Percentiles rank a stretch among this genome's conserved stretches.
Evolutionary conservation across 306 rosid genomes (phyloP).

Genomic region (Medicago lupulina): DNA sequence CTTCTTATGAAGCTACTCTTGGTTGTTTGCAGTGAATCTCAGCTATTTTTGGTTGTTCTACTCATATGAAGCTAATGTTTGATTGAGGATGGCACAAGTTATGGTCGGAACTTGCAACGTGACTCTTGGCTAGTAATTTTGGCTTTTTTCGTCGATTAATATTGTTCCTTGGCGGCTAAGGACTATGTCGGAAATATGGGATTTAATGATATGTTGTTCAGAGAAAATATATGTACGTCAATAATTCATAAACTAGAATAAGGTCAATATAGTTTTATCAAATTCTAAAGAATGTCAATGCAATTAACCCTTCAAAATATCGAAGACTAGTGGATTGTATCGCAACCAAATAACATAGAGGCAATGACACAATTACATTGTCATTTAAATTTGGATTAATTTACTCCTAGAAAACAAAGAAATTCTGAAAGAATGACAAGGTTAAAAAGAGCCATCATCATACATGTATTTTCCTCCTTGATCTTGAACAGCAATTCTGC

Average conservation of each 20-base stretch:
- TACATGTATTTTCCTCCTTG: conserved; percentile 50
- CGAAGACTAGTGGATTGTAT: conserved; percentile 27
- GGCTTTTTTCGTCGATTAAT: too few relatives aligned
- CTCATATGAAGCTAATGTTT: too few relatives aligned
- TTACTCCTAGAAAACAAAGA: conserved; percentile 45
- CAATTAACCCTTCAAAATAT: conserved; percentile 36
- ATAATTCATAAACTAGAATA: conserved; percentile 19
- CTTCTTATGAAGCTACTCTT: too few relatives aligned
- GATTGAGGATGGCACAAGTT: too few relatives aligned
- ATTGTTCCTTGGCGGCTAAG: too few relatives aligned
- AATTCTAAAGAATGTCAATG: conserved; percentile 32
- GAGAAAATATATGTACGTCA: too few relatives aligned
- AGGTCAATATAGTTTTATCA: conserved; percentile 10
- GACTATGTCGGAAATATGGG: too few relatives aligned
- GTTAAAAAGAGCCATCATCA: conserved; percentile 41
- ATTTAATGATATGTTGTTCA: too few relatives aligned
- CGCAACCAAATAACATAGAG: conserved; percentile 36
- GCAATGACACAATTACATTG: conserved; percentile 38
- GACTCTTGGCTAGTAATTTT: too few relatives aligned
- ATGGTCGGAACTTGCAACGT: too few relatives aligned
- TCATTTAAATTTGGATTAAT: conserved; percentile 36
- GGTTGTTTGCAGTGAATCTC: too few relatives aligned
- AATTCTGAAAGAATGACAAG: conserved; percentile 60
- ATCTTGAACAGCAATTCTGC: conserved; percentile 35
- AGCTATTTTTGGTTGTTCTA: too few relatives aligned